Conservation (phyloP, 768 basidiomycete genomes). For the Hydnomerulius pinastri region DNA sequence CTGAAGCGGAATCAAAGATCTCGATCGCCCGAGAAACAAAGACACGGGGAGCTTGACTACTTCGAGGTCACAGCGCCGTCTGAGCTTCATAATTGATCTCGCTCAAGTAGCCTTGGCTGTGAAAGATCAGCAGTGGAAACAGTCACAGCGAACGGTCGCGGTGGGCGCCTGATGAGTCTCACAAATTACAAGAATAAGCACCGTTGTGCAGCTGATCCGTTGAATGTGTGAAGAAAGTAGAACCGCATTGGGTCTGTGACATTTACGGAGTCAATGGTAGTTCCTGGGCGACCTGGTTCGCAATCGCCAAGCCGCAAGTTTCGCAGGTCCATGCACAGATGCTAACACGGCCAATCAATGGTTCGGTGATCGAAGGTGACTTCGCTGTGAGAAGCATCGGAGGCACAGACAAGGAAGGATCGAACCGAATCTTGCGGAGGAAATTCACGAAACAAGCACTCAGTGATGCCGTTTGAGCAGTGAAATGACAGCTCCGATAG, state of each 20-base stretch:
- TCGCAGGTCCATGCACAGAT: slow-evolving; percentile 20
- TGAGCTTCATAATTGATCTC: slow-evolving; percentile 17
- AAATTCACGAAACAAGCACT: slow-evolving; percentile 22
- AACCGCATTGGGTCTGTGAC: slow-evolving; percentile 12
- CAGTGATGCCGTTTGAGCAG: slow-evolving; percentile 31
- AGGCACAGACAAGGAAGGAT: slow-evolving; percentile 2
- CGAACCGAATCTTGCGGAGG: slow-evolving; percentile 23
- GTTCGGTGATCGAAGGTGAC: slow-evolving; percentile 21
- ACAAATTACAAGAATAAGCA: slow-evolving; percentile 15
- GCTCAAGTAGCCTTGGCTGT: slow-evolving; percentile 12
- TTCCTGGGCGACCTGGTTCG: slow-evolving; percentile 26
- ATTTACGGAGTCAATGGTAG: slow-evolving; percentile 8
- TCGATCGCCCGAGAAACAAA: background rate
- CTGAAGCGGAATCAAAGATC: slow-evolving; percentile 3
- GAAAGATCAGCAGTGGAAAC: slow-evolving; percentile 22
- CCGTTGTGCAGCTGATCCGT: slow-evolving; percentile 6
- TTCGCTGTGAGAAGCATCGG: slow-evolving; percentile 18
- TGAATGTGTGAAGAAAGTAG: slow-evolving; percentile 12
- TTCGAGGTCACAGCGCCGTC: slow-evolving; percentile 5
- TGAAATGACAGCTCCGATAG: too few species aligned
- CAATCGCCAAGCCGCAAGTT: slow-evolving; percentile 14
- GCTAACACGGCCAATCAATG: slow-evolving; percentile 22
- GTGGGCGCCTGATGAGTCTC: slow-evolving; percentile 10
- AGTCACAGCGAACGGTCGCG: slow-evolving; percentile 1
- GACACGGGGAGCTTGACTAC: slow-evolving; percentile 22